Evolutionary conservation across 192 early-diverging fungal genomes (phyloP), one percentile per base, ranked within the genome.

Genomic region (Coemansia sp.): DNA sequence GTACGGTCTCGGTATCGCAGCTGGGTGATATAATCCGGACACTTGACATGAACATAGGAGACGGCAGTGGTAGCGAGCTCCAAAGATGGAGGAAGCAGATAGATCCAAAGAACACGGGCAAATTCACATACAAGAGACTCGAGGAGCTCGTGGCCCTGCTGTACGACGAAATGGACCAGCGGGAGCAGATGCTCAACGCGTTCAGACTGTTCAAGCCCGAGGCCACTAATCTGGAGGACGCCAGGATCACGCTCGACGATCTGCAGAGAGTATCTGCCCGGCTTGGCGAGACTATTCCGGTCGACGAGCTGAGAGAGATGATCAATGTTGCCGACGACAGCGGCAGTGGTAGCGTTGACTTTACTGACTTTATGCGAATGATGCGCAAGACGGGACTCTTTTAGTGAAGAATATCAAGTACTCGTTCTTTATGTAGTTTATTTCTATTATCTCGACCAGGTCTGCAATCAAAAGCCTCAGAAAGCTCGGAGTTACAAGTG

Each of bases 121-220:
- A 59, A 18, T 62, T 85, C 26, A 53, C 66, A 8, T 79, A 76
- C 45, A 56, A 63, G n/a, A 44, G 26, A 11, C 69, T 84, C 41
- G 70, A 75, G 42, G 54, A 75, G 7, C 76, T 79, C 58, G 50
- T 84, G 9, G 66, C 69, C 5, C 21, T 71, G 53, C 68, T 70
- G 23, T 65, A 71, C 38, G 76, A 64, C 37, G 74, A 77, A 13
- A 56, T 49, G 42, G 88, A 93, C 73, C 81, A 89, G 38, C 69
- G 75, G 49, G 86, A 92, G 48, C 90, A 95, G 65, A 87, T 95
- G 50, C 47, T 86, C 42, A 90, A 88, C 54, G 89, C 92, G 6
- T 95, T 95, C 78, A 82, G 72, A 38, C 76, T 94, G 45, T 94
- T 95, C 84, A 92, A 95, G 74, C 90, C 91, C 15, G 81, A 76